These are phyloP conservation scores for Abrus precatorius DNA, from an alignment of 306 rosid genomes.

Conservation along the genomic window DNA sequence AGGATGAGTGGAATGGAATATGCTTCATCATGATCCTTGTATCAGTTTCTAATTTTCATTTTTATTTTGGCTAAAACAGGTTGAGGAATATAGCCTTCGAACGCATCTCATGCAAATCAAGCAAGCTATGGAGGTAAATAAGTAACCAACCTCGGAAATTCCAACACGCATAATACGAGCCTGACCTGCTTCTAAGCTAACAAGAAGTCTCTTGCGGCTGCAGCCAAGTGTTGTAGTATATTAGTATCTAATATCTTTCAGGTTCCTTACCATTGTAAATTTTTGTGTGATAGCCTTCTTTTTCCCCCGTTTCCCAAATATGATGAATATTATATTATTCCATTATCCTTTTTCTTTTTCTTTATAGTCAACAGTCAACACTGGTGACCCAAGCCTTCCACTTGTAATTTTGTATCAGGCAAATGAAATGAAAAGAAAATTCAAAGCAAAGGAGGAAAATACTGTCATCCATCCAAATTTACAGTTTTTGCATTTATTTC, in stretches of 20 bases:
- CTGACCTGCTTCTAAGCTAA: conserved; percentile 64
- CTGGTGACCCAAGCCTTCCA: conserved; percentile 58
- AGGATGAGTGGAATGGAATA: background rate
- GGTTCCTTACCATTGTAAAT: conserved; percentile 62
- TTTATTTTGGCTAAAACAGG: conserved; percentile 62
- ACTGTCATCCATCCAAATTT: conserved; percentile 32
- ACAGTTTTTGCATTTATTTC: conserved; percentile 25
- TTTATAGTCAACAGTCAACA: conserved; percentile 37
- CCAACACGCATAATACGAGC: conserved; percentile 41
- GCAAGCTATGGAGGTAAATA: conserved; percentile 61
- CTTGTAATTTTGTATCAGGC: conserved; percentile 66
- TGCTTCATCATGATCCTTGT: conserved; percentile 7
- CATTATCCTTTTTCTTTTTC: conserved; percentile 30
- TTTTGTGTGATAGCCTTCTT: conserved; percentile 44
- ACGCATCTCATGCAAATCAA: conserved; percentile 81
- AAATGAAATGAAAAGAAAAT: conserved; percentile 59
- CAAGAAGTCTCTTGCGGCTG: conserved; percentile 48
- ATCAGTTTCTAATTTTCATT: conserved; percentile 33
- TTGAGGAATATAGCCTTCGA: conserved; percentile 83
- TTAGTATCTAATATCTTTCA: conserved; percentile 42
- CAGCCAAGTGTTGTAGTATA: conserved; percentile 46
- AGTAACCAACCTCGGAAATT: conserved; percentile 56
- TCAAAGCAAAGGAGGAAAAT: conserved; percentile 54
- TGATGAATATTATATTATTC: conserved; percentile 50
- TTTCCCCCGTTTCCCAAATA: conserved; percentile 23